Evolutionary conservation across 768 basidiomycete species (phyloP), one percentile per base, ranked within the genome.

Genomic region (Suillus ampliporus): DNA sequence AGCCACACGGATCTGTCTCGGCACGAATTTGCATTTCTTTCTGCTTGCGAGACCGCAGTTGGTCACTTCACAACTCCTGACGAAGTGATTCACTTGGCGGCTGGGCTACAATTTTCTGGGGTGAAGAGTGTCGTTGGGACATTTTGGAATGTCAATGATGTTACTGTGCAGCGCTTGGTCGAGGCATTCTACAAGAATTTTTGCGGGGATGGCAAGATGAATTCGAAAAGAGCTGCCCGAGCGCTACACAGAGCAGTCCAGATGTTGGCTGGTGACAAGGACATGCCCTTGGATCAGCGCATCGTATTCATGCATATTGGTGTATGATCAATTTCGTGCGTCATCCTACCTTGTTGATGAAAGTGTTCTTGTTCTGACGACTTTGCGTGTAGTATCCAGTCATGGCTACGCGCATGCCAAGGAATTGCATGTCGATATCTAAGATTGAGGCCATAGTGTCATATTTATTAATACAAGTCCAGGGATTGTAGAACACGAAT

Each of bases 91-190:
- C 71, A 72, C 53, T 60, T 72, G 17, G 69, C 69, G 19, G 65
- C 71, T 10, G 69, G 67, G 15, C 57, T 72, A 66, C 62, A 69
- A 28, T 60, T 66, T 17, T 61, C 64, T 7, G 71, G 71, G 0
- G 70, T 59, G 44, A 64, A 52, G 35, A 67, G 70, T 54, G 70
- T 70, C 9, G 43, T 71, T 10, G 70, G 63, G 48, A 70, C 70
- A n/a, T 57, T 70, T 58, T 72, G 71, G 71, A 62, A 58, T 7
- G 61, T 62, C 9, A 26, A 41, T n/a, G 61, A 62, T 23, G 28
- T 28, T 6, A 44, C 50, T 17, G 61, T 48, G 53, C 35, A 19
- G 11, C 41, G 8, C 34, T 17, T 62, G 2, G 35, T 43, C 14
- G 10, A n/a, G 43, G 51, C n/a, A 7, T 62, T 62, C 41, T 62